Evolutionary conservation across 1,139 yeast genomes (phyloP).

Genomic region (Geotrichum fermentans): DNA sequence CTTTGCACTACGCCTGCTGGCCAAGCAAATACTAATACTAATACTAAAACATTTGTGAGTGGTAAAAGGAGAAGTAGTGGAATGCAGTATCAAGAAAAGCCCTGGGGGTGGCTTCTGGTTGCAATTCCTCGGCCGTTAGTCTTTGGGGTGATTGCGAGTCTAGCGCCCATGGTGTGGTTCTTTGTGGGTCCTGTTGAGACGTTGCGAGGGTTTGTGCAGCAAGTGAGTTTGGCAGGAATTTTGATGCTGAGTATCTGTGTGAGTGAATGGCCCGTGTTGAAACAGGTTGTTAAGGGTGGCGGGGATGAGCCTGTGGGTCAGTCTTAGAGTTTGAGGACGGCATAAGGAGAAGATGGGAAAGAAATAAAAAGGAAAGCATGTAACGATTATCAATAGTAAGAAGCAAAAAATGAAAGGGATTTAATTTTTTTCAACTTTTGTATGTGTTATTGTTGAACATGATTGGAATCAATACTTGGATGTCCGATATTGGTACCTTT

Average conservation of each 20-base stretch:
- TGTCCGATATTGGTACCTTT: too few relatives aligned
- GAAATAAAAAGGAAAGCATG: too few relatives aligned
- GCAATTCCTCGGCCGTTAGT: slow-evolving; percentile 11
- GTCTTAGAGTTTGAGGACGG: too few relatives aligned
- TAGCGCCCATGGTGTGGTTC: slow-evolving; percentile 12
- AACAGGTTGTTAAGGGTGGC: background rate
- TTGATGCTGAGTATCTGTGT: slow-evolving; percentile 1
- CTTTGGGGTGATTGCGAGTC: slow-evolving; percentile 10
- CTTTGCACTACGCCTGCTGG: too few relatives aligned
- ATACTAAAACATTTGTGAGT: too few relatives aligned
- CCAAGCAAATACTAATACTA: too few relatives aligned
- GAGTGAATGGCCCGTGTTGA: background rate
- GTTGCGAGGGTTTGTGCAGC: slow-evolving; percentile 8
- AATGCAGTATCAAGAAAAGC: background rate
- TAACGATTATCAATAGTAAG: background rate
- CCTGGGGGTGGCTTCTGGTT: slow-evolving; percentile 13
- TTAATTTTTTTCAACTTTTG: too few relatives aligned
- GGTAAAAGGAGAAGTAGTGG: too few relatives aligned
- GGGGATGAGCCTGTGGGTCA: too few relatives aligned
- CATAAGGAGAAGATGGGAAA: background rate
- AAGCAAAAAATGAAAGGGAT: background rate
- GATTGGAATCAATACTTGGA: too few relatives aligned
- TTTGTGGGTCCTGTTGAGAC: slow-evolving; percentile 10
- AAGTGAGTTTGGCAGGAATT: slow-evolving; percentile 1
- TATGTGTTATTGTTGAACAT: too few relatives aligned